phyloP scores from a whole-genome alignment of 1,284 basidiomycete genomes.

The Garcileccinum viscosum region DNA sequence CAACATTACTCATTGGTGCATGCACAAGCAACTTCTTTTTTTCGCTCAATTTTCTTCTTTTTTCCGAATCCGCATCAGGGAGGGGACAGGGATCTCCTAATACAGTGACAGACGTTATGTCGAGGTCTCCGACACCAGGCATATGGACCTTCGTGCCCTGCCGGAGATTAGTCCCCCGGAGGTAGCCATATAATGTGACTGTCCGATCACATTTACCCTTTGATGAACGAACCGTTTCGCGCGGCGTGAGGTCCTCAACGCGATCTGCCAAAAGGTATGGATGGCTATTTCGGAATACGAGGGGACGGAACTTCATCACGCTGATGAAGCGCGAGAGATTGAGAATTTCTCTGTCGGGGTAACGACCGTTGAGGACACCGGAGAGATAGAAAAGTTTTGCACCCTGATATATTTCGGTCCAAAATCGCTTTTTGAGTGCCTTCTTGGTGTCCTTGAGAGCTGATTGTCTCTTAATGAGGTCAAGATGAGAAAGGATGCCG shows the following conservation, averaged over 20 bases:
- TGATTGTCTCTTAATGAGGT: slow-evolving; percentile 93
- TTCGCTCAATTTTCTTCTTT: slow-evolving; percentile 90
- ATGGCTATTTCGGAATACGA: slow-evolving; percentile 94
- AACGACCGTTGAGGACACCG: slow-evolving; percentile 97
- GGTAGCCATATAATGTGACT: slow-evolving; percentile 94
- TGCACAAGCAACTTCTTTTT: slow-evolving; percentile 93
- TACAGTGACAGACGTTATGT: slow-evolving; percentile 75
- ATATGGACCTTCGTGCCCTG: slow-evolving; percentile 89
- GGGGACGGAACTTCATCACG: slow-evolving; percentile 98
- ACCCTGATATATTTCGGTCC: slow-evolving; percentile 99
- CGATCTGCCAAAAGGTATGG: slow-evolving; percentile 97
- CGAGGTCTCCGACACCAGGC: slow-evolving; percentile 91
- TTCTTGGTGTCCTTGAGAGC: slow-evolving; percentile 94
- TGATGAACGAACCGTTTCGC: slow-evolving; percentile 78
- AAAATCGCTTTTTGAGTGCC: slow-evolving; percentile 97
- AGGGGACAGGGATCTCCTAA: slow-evolving; percentile 95
- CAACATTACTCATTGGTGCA: slow-evolving; percentile 98
- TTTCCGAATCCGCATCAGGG: slow-evolving; percentile 92
- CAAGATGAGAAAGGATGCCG: slow-evolving; percentile 94
- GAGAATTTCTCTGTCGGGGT: slow-evolving; percentile 96
- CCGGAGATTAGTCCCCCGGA: slow-evolving; percentile 90
- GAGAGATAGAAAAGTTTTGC: slow-evolving; percentile 99
- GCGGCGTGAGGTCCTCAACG: slow-evolving; percentile 92
- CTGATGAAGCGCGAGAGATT: slow-evolving; percentile 96
- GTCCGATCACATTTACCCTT: slow-evolving; percentile 90